Evolutionary conservation across 768 basidiomycete species (phyloP), one percentile per base, ranked within the genome.

Genomic region (Amanita jacksonii): DNA sequence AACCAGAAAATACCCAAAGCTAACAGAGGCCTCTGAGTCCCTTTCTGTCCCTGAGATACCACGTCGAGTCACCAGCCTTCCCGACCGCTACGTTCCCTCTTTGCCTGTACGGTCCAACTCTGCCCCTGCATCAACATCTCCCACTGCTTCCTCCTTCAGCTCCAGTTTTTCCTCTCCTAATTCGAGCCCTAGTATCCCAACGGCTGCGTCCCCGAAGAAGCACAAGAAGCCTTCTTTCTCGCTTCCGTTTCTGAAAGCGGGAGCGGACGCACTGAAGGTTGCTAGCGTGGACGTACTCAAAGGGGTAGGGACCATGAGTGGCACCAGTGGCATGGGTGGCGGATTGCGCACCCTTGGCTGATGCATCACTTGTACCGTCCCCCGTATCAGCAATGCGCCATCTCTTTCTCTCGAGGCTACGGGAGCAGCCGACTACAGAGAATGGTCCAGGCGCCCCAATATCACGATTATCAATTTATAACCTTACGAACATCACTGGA

Each of bases 271-370:
- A 20, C 47, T 74, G 23, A 70, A 65, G 35, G 32, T 38, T 13
- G 61, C 58, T 7, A 54, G 62, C 15, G 58, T 55, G 2, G 69
- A 70, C 45, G 59, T 72, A n/a, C 47, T 74, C 16, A 69, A 64
- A 38, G 68, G 72, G 1, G 70, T 74, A 3, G 62, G 62, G 25
- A 61, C 62, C 23, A 66, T 70, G 12, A 49, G 51, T 30, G 45
- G n/a, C n/a, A n/a, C n/a, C n/a, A n/a, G n/a, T n/a, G n/a, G n/a
- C 5, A 37, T 31, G n/a, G 27, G 40, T 18, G 46, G 32, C 3
- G 16, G 38, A 9, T 24, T 44, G 23, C 33, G 20, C 25, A 8
- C 19, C 34, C 13, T 45, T 25, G 36, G 36, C 10, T 45, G 25
- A 45, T 28, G n/a, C n/a, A n/a, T n/a, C n/a, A n/a, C n/a, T n/a